These are phyloP conservation scores for Mimosa pudica DNA, from an alignment of 306 rosid genomes.

Conservation along the genomic window DNA sequence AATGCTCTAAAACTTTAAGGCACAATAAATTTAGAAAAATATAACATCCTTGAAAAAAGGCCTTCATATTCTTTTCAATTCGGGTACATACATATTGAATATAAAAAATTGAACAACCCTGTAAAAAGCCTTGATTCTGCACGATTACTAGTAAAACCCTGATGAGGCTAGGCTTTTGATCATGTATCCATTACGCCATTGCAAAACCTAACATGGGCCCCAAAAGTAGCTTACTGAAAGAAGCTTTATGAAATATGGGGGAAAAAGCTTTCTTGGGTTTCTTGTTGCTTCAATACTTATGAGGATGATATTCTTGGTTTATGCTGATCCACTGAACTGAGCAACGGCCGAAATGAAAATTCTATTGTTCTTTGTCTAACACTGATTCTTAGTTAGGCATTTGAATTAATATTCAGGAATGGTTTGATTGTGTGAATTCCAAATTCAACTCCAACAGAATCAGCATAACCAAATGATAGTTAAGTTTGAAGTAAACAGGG, in stretches of 20 bases:
- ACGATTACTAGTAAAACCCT: background rate
- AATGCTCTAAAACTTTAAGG: background rate
- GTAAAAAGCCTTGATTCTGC: background rate
- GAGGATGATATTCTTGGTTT: background rate
- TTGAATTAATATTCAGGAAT: background rate
- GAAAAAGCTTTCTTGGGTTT: background rate
- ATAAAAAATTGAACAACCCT: background rate
- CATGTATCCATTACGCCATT: background rate
- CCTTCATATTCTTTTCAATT: background rate
- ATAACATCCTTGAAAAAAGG: background rate
- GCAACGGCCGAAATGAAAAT: background rate
- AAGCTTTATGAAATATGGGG: background rate
- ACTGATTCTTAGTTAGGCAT: background rate
- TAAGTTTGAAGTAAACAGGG: background rate
- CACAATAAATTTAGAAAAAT: background rate
- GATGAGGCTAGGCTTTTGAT: background rate
- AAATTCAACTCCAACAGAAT: background rate
- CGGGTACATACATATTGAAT: too few species aligned
- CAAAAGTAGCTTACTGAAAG: conserved; percentile 1
- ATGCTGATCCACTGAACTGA: background rate
- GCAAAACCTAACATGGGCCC: background rate
- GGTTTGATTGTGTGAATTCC: background rate
- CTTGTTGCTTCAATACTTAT: background rate
- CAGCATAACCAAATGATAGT: background rate
- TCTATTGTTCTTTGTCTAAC: background rate